Conservation (phyloP, 208 protist genomes). For the Trichomonas gallinae region DNA sequence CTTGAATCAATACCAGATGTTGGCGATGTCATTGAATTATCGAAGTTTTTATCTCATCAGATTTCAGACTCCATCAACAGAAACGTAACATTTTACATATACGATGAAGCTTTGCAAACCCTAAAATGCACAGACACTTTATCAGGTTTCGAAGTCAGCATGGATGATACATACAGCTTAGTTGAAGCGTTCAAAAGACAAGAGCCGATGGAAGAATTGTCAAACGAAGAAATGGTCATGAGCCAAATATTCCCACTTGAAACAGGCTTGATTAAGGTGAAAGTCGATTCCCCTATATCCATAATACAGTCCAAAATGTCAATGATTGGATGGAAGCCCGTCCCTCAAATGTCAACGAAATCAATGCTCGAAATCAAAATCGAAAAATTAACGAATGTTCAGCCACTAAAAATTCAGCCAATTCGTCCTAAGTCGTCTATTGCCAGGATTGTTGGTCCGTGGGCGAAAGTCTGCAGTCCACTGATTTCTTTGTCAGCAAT, state of each 20-base stretch:
- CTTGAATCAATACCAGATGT: neutral
- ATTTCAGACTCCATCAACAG: neutral
- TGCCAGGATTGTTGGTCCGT: neutral
- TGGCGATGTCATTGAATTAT: neutral
- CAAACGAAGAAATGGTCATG: neutral
- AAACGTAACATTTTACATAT: neutral
- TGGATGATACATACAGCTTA: neutral
- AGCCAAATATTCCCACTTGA: neutral
- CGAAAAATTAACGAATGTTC: neutral
- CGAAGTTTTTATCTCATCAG: neutral
- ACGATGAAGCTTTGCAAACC: neutral
- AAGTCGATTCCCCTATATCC: neutral
- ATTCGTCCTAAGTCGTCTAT: neutral
- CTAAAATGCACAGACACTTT: neutral
- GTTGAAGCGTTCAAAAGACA: neutral
- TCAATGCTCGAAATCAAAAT: neutral
- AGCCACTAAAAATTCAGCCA: neutral
- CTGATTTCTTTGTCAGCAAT: neutral
- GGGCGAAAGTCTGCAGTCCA: neutral
- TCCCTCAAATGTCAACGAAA: neutral
- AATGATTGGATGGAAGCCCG: neutral
- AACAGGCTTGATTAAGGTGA: neutral
- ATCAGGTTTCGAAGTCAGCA: neutral
- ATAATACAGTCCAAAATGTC: neutral
- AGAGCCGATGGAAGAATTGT: neutral